A percentile compares a stretch with the other conserved stretches of the same genome.
phyloP scores from a whole-genome alignment of 2,329 filamentous ascomycete genomes.

The Phyllosticta ampelicida region DNA sequence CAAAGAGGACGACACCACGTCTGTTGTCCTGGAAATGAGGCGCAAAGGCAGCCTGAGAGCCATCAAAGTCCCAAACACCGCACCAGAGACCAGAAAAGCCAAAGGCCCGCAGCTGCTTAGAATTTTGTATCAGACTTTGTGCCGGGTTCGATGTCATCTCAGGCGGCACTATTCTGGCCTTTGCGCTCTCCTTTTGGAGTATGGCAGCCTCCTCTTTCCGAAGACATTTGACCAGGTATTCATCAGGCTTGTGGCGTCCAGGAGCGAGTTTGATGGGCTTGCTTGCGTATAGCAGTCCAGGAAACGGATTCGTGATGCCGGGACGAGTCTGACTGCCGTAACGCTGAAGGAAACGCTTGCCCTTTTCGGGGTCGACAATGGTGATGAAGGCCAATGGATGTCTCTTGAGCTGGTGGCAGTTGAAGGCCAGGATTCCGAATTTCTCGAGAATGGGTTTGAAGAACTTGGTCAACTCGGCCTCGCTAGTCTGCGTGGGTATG shows the following conservation, averaged over 20 bases:
- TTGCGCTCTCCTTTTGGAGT: conserved; percentile 4
- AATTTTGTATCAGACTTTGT: not conserved
- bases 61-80: conserved; percentile 35
- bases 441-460: conserved; percentile 28
- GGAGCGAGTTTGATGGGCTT: conserved; percentile 12
- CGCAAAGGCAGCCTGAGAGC: conserved; percentile 27
- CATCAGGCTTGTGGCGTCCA: conserved; percentile 18
- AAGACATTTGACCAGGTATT: conserved; percentile 17
- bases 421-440: conserved; percentile 32
- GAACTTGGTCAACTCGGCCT: conserved; percentile 31
- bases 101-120: conserved; percentile 6
- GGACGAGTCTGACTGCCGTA: conserved; percentile 19
- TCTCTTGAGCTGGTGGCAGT: conserved; percentile 33
- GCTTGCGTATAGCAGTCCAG: not conserved
- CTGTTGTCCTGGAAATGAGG: conserved; percentile 32
- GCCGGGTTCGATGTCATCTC: conserved; percentile 2
- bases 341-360: conserved; percentile 31
- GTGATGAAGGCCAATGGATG: conserved; percentile 37
- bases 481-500: conserved; percentile 32
- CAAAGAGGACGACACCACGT: conserved; percentile 29
- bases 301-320: conserved; percentile 7
- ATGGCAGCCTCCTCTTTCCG: conserved; percentile 15
- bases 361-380: conserved; percentile 32
- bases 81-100: conserved; percentile 23
- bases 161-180: not conserved